phyloP scores from a whole-genome alignment of 768 basidiomycete genomes.

The Boletus vinaceobasis region DNA sequence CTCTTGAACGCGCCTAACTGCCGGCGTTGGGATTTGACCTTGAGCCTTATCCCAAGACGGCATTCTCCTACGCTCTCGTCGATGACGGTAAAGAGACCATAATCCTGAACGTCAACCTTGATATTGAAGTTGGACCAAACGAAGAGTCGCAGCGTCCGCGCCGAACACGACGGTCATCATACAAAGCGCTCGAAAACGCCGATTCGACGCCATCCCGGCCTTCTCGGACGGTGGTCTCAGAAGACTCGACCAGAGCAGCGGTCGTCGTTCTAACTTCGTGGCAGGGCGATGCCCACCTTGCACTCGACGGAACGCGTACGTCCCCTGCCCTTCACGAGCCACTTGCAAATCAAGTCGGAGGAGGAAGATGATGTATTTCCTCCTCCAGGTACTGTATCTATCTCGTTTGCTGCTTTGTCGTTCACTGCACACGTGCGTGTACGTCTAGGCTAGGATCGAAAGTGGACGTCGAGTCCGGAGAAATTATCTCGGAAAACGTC shows the following conservation, averaged over 20 bases:
- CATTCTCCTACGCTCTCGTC: not conserved
- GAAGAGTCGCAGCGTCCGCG: not conserved
- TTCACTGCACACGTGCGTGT: not conserved
- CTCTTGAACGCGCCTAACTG: not conserved
- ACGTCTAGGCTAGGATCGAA: constrained; percentile 8
- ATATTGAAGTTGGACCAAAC: not conserved
- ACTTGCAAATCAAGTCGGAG: constrained; percentile 5
- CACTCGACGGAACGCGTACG: not conserved
- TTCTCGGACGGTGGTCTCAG: constrained; percentile 2
- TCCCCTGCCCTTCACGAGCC: no score
- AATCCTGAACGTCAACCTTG: not conserved
- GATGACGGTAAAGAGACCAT: not conserved
- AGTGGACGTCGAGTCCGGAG: constrained; percentile 5
- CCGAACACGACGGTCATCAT: constrained; percentile 6
- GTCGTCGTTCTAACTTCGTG: constrained; percentile 8
- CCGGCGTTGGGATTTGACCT: not conserved
- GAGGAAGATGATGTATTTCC: constrained; percentile 2
- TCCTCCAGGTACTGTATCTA: constrained; percentile 1
- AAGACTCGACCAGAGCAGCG: constrained; percentile 3
- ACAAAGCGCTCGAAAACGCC: not conserved
- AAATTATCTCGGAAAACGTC: constrained; percentile 3
- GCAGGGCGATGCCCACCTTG: not conserved
- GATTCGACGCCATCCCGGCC: not conserved
- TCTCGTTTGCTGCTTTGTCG: not conserved
- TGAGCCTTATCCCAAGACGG: not conserved